Evolutionary conservation across 345 rosid species (phyloP), one percentile per base, ranked within the genome.

Genomic region (Aethionema arabicum): DNA sequence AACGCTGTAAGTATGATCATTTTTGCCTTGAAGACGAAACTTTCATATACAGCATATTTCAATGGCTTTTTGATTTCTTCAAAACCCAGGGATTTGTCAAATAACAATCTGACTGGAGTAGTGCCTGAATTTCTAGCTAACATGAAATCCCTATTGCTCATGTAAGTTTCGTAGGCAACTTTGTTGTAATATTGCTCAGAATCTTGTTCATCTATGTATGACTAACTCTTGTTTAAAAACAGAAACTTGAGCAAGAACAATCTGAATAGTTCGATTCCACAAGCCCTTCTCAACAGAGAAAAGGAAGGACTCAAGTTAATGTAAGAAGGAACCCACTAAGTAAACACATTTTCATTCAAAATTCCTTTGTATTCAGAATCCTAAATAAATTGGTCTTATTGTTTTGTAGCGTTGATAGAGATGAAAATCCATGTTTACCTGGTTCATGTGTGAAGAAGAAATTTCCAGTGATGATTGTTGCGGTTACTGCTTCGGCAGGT

Each of bases 71-170:
- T 38, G 29, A 33, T 32, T 14, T 35, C 8, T 35, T 35, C 51
- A 3, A 7, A 7, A 61, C 57, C 45, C 8, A 87, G 95, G 77
- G 91, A 85, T 60, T 70, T 84, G 11, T 88, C 86, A 0, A 70
- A 73, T 56, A 84, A 80, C 46, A 73, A 29, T 37, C 66, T 86
- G 55, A 66, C 30, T 0, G 91, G 91, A 27, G 5, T 56, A 0
- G 58, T 87, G 27, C 91, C 95, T 0, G 74, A 63, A 0, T 74
- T 75, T 67, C 76, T 88, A 5, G 72, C 85, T 9, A 55, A 65
- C 49, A 13, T 85, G 57, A 27, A 72, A 27, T 65, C 55, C 11
- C 52, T 87, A 68, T 49, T 47, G 42, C 0, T 63, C 51, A 59
- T 85, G 85, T 83, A 63, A 79, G 91, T 32, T 41, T 39, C 7